Evolutionary conservation across 2,329 filamentous ascomycete genomes (phyloP).

Genomic region (Pseudogymnoascus sp.): DNA sequence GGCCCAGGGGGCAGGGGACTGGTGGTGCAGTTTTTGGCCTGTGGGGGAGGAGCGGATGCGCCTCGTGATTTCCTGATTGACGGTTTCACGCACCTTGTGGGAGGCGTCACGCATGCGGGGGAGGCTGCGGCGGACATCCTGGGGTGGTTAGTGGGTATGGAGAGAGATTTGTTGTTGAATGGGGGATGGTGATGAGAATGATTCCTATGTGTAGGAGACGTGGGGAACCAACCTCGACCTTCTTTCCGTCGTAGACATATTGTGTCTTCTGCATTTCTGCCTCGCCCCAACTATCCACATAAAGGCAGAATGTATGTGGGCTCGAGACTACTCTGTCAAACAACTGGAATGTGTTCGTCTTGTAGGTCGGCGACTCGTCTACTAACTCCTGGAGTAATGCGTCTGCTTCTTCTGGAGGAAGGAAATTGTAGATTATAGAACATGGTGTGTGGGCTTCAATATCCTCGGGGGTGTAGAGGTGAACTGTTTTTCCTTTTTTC

Average conservation of each 20-base stretch:
- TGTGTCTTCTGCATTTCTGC: constrained; percentile 61
- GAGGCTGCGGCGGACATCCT: constrained; percentile 69
- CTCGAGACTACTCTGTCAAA: constrained; percentile 82
- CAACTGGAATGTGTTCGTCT: constrained; percentile 67
- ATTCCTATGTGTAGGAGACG: not conserved
- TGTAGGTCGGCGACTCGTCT: constrained; percentile 61
- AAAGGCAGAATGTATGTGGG: constrained; percentile 78
- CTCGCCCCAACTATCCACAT: constrained; percentile 66
- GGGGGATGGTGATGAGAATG: too few relatives aligned
- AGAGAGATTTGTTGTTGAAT: too few relatives aligned
- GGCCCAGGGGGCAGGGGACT: constrained; percentile 63
- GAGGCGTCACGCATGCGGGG: constrained; percentile 65
- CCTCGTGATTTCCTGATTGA: constrained; percentile 67
- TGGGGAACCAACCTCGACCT: constrained; percentile 11
- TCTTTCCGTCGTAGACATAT: constrained; percentile 72
- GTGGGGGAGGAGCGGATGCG: constrained; percentile 58
- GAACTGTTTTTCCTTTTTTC: constrained; percentile 72
- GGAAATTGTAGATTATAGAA: constrained; percentile 85
- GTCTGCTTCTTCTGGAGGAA: constrained; percentile 63
- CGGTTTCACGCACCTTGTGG: constrained; percentile 58
- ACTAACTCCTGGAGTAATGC: constrained; percentile 67
- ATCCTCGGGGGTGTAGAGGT: constrained; percentile 73
- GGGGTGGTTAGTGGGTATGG: constrained; percentile 7
- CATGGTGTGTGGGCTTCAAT: constrained; percentile 80
- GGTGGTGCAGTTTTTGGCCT: constrained; percentile 64